These are phyloP conservation scores for Tirmania nivea DNA, from an alignment of 495 filamentous ascomycete genomes.

Conservation along the genomic window DNA sequence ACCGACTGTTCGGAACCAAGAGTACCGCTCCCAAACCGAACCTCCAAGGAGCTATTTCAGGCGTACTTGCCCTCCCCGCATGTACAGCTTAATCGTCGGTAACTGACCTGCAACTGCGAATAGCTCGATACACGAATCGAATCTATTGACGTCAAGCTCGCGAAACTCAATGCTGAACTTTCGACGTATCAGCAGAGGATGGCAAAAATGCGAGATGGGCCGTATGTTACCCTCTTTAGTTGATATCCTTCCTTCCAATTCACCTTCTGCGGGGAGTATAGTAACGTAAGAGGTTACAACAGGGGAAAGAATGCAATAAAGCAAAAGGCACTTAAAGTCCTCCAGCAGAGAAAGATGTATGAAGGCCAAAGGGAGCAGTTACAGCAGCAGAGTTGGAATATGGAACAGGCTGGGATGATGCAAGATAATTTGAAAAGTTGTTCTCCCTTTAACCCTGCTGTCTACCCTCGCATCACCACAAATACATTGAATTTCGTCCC, in stretches of 20 bases:
- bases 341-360: constrained; percentile 63
- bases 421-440: constrained; percentile 82
- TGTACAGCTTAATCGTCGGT: background rate
- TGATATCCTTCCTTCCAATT: too few relatives aligned
- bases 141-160: constrained; percentile 84
- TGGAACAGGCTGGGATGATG: constrained; percentile 98
- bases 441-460: constrained; percentile 1
- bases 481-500: too few relatives aligned
- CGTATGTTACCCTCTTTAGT: constrained; percentile 15
- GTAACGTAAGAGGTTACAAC: too few relatives aligned
- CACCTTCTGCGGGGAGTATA: too few relatives aligned
- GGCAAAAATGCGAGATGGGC: constrained; percentile 86
- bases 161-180: constrained; percentile 78
- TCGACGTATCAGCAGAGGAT: constrained; percentile 70
- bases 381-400: constrained; percentile 91
- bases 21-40: constrained; percentile 79
- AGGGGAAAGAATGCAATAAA: constrained; percentile 71
- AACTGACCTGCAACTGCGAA: background rate
- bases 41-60: constrained; percentile 63
- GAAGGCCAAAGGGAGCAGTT: constrained; percentile 46
- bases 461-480: too few relatives aligned
- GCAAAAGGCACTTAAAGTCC: constrained; percentile 83
- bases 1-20: constrained; percentile 83
- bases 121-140: constrained; percentile 68
- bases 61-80: constrained; percentile 29